Evolutionary conservation across 768 basidiomycete genomes (phyloP).

Genomic region (Macrolepiota albuminosa): DNA sequence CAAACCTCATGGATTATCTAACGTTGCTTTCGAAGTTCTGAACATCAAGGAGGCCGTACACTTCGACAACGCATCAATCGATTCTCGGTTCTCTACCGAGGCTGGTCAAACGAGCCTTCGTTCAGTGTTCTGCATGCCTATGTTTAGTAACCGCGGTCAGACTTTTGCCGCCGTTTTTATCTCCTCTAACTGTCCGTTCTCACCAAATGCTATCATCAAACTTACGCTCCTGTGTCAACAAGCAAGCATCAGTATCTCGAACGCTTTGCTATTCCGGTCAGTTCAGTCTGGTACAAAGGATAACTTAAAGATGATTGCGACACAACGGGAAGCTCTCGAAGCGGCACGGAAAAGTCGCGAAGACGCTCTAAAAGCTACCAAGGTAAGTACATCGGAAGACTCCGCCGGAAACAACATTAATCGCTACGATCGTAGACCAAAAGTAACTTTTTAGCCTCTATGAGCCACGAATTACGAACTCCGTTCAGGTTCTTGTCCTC

Average conservation of each 20-base stretch:
- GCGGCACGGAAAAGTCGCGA: constrained; percentile 66
- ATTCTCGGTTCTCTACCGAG: constrained; percentile 67
- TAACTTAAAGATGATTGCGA: constrained; percentile 74
- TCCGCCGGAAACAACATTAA: not conserved
- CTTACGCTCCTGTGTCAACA: constrained; percentile 66
- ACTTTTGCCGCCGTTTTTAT: constrained; percentile 70
- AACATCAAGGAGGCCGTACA: constrained; percentile 61
- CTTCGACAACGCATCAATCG: constrained; percentile 56
- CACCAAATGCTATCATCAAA: constrained; percentile 54
- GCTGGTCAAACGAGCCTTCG: constrained; percentile 55
- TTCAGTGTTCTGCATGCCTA: constrained; percentile 65
- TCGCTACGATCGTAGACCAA: constrained; percentile 51
- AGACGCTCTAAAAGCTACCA: constrained; percentile 70
- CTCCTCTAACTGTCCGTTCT: constrained; percentile 61
- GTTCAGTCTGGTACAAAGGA: constrained; percentile 71
- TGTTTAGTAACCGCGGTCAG: constrained; percentile 71
- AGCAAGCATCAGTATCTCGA: constrained; percentile 72
- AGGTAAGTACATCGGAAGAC: constrained; percentile 30
- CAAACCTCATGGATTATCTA: not conserved
- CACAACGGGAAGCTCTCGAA: constrained; percentile 65
- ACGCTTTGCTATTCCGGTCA: constrained; percentile 69
- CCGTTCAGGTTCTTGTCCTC: constrained; percentile 53
- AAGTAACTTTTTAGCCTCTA: constrained; percentile 71
- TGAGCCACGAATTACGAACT: constrained; percentile 75
- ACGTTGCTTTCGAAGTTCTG: constrained; percentile 36